Percentiles rank a stretch among this genome's conserved stretches.
These are phyloP conservation scores for Kwoniella dejecticola DNA, from an alignment of 768 basidiomycete species.

Conservation along the genomic window DNA sequence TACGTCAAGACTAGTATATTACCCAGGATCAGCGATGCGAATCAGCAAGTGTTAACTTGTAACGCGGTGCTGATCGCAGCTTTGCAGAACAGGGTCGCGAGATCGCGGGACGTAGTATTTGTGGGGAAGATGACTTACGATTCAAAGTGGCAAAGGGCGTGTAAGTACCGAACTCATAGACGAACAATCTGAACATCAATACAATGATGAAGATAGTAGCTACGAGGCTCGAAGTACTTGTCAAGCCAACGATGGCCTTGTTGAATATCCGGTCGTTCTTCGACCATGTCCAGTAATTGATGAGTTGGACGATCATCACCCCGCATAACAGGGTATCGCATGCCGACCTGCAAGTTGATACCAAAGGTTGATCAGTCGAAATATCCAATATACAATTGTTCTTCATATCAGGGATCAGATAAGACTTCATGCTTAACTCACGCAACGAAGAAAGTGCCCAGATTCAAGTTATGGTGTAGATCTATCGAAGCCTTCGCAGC, in stretches of 20 bases:
- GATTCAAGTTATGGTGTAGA: constrained; percentile 10
- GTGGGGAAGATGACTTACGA: background rate
- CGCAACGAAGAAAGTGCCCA: constrained; percentile 9
- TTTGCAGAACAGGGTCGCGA: background rate
- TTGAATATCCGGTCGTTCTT: constrained; percentile 1
- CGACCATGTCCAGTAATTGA: constrained; percentile 10
- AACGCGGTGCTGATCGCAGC: no score
- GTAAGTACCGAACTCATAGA: constrained; percentile 13
- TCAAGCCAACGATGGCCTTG: constrained; percentile 10
- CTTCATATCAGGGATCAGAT: no score
- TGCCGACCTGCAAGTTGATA: background rate
- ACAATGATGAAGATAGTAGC: constrained; percentile 7
- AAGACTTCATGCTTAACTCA: constrained; percentile 2
- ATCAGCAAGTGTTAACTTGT: no score
- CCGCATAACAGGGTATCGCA: constrained; percentile 6
- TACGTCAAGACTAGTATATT: background rate
- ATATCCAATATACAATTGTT: no score
- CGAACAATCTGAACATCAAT: constrained; percentile 8
- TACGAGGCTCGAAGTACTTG: background rate
- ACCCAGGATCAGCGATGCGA: background rate
- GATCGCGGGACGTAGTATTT: background rate
- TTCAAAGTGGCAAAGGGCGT: background rate
- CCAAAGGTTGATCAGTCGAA: background rate
- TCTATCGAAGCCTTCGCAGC: constrained; percentile 2
- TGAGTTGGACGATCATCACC: background rate